A percentile compares a stretch with the other conserved stretches of the same genome.
Evolutionary conservation across 371 early-diverging fungal genomes (phyloP).

Genomic region (Syncephalastrum sp.): DNA sequence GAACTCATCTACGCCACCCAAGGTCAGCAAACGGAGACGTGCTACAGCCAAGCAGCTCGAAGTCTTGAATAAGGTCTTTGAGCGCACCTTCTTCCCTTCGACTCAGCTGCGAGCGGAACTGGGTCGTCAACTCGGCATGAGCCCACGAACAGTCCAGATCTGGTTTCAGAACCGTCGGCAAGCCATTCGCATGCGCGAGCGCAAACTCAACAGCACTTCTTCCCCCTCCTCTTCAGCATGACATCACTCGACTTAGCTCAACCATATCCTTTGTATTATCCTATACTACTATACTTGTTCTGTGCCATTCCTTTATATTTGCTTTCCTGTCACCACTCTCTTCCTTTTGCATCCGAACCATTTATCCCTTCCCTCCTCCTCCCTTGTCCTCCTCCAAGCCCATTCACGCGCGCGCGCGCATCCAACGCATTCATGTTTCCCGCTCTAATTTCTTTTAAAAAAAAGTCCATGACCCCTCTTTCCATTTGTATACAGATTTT

Average conservation of each 20-base stretch:
- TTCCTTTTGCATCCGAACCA: constrained; percentile 9
- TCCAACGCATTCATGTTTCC: no score
- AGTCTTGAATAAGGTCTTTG: constrained; percentile 53
- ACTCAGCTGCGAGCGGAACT: constrained; percentile 80
- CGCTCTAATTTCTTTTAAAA: no score
- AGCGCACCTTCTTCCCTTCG: constrained; percentile 56
- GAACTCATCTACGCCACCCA: no score
- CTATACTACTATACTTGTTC: no score
- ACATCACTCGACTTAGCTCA: no score
- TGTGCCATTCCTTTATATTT: no score
- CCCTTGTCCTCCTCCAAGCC: neutral
- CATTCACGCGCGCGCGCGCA: constrained; percentile 2
- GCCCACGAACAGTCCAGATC: constrained; percentile 78
- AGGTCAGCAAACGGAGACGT: constrained; percentile 33
- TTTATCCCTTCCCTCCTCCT: constrained; percentile 5
- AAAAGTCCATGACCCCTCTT: no score
- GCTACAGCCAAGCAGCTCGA: constrained; percentile 47
- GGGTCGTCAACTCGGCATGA: constrained; percentile 85
- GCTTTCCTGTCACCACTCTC: constrained; percentile 2
- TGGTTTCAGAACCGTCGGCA: constrained; percentile 96
- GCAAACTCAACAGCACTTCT: constrained; percentile 2
- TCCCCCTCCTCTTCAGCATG: no score
- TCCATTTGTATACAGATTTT: no score
- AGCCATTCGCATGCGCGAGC: constrained; percentile 53
- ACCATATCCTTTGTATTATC: no score